Evolutionary conservation across 352 stramenopile species (phyloP).

Genomic region (Paralagenidium karlingii): DNA sequence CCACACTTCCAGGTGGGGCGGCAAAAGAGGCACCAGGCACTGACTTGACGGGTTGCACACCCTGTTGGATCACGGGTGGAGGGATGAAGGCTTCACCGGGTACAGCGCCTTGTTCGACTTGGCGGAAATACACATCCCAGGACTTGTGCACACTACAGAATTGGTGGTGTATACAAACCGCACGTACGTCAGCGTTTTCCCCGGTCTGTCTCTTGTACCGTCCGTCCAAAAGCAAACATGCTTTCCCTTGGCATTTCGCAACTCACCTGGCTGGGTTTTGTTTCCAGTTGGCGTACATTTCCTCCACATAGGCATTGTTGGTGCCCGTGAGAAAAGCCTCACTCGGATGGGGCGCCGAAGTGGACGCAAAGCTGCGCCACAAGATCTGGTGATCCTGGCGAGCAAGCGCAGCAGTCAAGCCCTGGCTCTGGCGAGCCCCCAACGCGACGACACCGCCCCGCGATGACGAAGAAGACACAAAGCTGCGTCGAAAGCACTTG

Average conservation of each 20-base stretch:
- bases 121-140: conserved; percentile 80
- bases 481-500: conserved; percentile 33
- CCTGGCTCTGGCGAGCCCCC: not conserved
- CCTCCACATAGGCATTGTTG: conserved; percentile 94
- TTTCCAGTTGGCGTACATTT: conserved; percentile 95
- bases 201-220: not conserved
- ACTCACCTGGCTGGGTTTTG: conserved; percentile 67
- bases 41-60: conserved; percentile 50
- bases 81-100: conserved; percentile 76
- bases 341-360: conserved; percentile 49
- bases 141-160: conserved; percentile 67
- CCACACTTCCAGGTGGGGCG: not conserved
- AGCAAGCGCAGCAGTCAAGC: conserved; percentile 4
- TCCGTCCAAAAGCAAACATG: not conserved
- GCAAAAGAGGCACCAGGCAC: too few species aligned
- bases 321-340: conserved; percentile 91
- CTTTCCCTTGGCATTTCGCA: too few species aligned
- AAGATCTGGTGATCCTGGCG: conserved; percentile 7
- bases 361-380: conserved; percentile 40
- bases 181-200: not conserved
- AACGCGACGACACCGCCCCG: conserved; percentile 11
- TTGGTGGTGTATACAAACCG: not conserved
- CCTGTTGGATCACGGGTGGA: conserved; percentile 59
- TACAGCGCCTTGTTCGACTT: conserved; percentile 65
- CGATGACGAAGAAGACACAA: conserved; percentile 10